These are phyloP conservation scores for Senna siamea DNA, from an alignment of 306 rosid genomes.

Conservation along the genomic window DNA sequence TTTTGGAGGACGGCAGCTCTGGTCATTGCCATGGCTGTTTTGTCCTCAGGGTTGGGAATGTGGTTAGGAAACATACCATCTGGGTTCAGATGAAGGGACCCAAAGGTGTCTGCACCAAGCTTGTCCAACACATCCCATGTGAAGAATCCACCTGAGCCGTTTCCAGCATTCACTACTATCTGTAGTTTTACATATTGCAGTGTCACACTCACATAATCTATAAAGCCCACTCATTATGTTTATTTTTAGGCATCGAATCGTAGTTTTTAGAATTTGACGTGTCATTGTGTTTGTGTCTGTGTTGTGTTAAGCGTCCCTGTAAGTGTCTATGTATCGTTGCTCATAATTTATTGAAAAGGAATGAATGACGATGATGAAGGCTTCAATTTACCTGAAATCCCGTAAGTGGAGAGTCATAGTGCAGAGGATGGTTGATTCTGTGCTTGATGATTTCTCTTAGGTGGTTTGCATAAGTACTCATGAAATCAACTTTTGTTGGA, in stretches of 20 bases:
- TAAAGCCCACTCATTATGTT: too few species aligned
- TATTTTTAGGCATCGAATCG: too few species aligned
- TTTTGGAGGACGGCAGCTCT: constrained; percentile 66
- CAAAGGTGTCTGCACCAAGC: constrained; percentile 93
- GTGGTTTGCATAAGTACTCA: constrained; percentile 73
- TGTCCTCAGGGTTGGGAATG: constrained; percentile 90
- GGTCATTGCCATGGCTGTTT: constrained; percentile 84
- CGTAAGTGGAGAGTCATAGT: constrained; percentile 78
- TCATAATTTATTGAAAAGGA: too few species aligned
- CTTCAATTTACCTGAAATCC: constrained; percentile 96
- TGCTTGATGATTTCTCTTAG: constrained; percentile 76
- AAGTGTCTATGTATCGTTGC: too few species aligned
- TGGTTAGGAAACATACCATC: constrained; percentile 96
- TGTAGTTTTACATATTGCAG: constrained; percentile 39
- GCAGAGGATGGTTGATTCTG: constrained; percentile 75
- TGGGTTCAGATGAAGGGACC: constrained; percentile 83
- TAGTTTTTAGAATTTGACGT: too few species aligned
- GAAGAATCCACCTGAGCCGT: constrained; percentile 95
- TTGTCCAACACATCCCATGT: constrained; percentile 89
- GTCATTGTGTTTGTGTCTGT: too few species aligned
- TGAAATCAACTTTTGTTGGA: constrained; percentile 74
- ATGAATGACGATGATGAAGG: too few species aligned
- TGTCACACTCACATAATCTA: too few species aligned
- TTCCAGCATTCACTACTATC: constrained; percentile 94
- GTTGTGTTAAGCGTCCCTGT: too few species aligned